These are phyloP conservation scores for Crithidia expoeki DNA, from an alignment of 208 protist genomes.

Conservation along the genomic window DNA sequence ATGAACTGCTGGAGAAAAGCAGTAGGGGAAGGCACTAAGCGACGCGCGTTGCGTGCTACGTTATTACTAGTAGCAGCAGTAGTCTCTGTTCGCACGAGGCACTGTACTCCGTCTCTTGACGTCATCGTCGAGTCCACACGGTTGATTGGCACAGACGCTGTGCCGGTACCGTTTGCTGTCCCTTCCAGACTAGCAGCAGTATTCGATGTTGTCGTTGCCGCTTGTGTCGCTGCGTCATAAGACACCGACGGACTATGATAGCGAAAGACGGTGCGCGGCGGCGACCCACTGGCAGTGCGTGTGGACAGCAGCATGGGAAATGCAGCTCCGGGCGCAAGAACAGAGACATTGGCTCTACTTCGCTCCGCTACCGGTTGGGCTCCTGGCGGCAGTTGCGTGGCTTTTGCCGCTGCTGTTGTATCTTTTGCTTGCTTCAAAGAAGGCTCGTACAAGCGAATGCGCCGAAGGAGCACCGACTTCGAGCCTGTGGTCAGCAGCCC, in stretches of 20 bases:
- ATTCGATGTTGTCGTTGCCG: background rate
- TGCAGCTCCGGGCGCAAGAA: background rate
- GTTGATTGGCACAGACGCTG: background rate
- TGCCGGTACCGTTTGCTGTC: no score
- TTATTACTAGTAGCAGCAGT: background rate
- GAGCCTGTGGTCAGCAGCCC: slow-evolving; percentile 50
- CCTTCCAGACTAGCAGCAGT: background rate
- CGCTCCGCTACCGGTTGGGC: background rate
- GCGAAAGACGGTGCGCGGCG: slow-evolving; percentile 44
- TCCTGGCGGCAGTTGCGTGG: background rate
- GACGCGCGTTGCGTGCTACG: background rate
- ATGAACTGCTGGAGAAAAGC: slow-evolving; percentile 28
- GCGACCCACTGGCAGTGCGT: slow-evolving; percentile 17
- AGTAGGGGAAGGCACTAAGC: slow-evolving; percentile 33
- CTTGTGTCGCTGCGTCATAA: background rate
- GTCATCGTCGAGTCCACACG: background rate
- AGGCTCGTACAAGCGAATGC: slow-evolving; percentile 29
- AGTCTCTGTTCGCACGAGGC: background rate
- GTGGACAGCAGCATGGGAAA: background rate
- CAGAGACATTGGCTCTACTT: background rate
- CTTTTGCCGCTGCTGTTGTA: background rate
- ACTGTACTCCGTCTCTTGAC: no score
- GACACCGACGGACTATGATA: slow-evolving; percentile 31
- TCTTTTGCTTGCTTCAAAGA: background rate
- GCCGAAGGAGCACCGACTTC: slow-evolving; percentile 43